Evolutionary conservation across 345 rosid species (phyloP).

Genomic region (Dovyalis caffra): DNA sequence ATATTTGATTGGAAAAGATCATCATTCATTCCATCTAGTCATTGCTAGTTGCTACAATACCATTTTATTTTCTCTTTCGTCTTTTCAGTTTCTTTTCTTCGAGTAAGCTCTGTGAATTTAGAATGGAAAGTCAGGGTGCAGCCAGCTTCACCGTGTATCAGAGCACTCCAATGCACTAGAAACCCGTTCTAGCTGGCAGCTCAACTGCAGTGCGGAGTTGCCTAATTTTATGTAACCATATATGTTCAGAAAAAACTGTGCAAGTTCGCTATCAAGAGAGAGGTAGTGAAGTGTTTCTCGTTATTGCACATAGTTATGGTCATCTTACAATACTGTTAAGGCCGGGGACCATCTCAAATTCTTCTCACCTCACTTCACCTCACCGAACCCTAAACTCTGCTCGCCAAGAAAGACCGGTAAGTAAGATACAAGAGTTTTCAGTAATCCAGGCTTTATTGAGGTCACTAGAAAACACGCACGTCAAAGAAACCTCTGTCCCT

Average conservation of each 20-base stretch:
- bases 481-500: background rate
- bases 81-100: background rate
- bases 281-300: slow-evolving; percentile 1
- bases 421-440: background rate
- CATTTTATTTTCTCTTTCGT: background rate
- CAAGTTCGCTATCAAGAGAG: background rate
- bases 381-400: background rate
- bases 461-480: background rate
- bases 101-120: background rate
- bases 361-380: background rate
- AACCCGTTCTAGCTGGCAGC: background rate
- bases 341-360: slow-evolving; percentile 14
- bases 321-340: background rate
- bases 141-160: background rate
- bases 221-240: slow-evolving; percentile 12
- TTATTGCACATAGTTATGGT: background rate
- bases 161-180: background rate
- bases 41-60: background rate
- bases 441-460: background rate
- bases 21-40: background rate
- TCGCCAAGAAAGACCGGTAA: background rate
- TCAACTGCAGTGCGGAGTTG: slow-evolving; percentile 5
- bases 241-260: background rate
- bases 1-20: background rate
- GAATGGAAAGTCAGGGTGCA: background rate